Percentiles rank a stretch among this genome's conserved stretches.
phyloP scores from a whole-genome alignment of 2,329 filamentous ascomycete species.

The Arthrobotrys conoides region DNA sequence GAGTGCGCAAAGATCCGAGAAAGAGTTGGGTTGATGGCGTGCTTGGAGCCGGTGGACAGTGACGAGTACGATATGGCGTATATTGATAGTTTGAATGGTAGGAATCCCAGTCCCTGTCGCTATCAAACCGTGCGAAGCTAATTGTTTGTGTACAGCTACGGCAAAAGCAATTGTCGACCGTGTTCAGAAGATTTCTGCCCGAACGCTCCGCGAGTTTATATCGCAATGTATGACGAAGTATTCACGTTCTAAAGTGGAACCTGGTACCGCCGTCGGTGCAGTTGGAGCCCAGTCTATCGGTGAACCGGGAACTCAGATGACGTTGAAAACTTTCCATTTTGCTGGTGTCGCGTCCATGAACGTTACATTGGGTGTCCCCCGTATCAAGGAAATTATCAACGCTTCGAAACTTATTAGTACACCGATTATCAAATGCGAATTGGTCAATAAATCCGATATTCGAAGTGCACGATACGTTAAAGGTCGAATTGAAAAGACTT shows the following conservation, averaged over 20 bases:
- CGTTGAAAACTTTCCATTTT: conserved; percentile 99
- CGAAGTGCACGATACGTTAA: conserved; percentile 91
- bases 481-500: conserved; percentile 94
- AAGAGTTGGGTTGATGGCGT: conserved; percentile 51
- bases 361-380: conserved; percentile 98
- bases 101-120: background rate
- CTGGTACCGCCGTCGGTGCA: conserved; percentile 94
- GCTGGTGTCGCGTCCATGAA: conserved; percentile 99
- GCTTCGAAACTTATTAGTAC: conserved; percentile 94
- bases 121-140: background rate
- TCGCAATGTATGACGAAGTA: conserved; percentile 88
- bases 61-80: conserved; percentile 58
- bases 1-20: conserved; percentile 49
- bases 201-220: conserved; percentile 82
- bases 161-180: conserved; percentile 72
- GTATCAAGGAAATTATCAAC: conserved; percentile 99
- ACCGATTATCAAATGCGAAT: conserved; percentile 88
- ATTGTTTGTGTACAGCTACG: conserved; percentile 20
- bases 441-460: conserved; percentile 81
- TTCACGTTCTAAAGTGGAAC: conserved; percentile 89
- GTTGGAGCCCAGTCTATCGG: conserved; percentile 98
- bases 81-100: conserved; percentile 54
- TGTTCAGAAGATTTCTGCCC: conserved; percentile 85
- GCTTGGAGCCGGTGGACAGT: conserved; percentile 53
- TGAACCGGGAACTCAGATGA: conserved; percentile 99